A percentile compares a stretch with the other conserved stretches of the same genome.
Conservation (phyloP, 176 grass and related monocot species). For the Musa schizocarpa region DNA sequence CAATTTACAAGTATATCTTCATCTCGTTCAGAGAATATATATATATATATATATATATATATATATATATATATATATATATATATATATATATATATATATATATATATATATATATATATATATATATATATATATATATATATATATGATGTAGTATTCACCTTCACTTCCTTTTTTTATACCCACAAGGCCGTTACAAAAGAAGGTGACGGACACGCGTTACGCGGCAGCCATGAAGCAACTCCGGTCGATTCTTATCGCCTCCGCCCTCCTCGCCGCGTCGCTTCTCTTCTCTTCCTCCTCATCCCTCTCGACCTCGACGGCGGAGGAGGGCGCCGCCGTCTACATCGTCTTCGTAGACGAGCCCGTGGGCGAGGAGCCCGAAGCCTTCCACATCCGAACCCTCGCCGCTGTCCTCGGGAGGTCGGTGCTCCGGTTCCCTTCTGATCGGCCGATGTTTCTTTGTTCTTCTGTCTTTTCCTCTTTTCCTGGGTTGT, state of each 20-base stretch:
- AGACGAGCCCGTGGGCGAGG: background rate
- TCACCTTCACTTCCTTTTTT: too few relatives aligned
- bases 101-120: too few relatives aligned
- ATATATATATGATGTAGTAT: too few relatives aligned
- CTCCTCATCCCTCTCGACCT: background rate
- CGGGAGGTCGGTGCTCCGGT: background rate
- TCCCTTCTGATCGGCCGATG: background rate
- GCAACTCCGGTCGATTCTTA: background rate
- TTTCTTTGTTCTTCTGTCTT: background rate
- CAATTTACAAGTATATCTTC: too few relatives aligned
- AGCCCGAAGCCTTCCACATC: slow-evolving; percentile 7
- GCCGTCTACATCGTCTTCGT: slow-evolving; percentile 1
- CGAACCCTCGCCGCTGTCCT: slow-evolving; percentile 9
- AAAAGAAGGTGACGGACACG: too few relatives aligned
- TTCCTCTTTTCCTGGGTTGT: background rate
- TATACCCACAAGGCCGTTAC: too few relatives aligned
- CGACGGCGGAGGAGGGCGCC: background rate
- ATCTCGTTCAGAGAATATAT: too few relatives aligned
- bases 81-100: too few relatives aligned
- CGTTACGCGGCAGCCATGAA: too few relatives aligned
- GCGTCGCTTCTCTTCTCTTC: background rate
- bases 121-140: too few relatives aligned
- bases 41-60: too few relatives aligned
- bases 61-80: too few relatives aligned
- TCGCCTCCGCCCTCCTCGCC: background rate